A percentile compares a stretch with the other conserved stretches of the same genome.
Evolutionary conservation across 1,284 basidiomycete species (phyloP).

Genomic region (Wallemia ichthyophaga): DNA sequence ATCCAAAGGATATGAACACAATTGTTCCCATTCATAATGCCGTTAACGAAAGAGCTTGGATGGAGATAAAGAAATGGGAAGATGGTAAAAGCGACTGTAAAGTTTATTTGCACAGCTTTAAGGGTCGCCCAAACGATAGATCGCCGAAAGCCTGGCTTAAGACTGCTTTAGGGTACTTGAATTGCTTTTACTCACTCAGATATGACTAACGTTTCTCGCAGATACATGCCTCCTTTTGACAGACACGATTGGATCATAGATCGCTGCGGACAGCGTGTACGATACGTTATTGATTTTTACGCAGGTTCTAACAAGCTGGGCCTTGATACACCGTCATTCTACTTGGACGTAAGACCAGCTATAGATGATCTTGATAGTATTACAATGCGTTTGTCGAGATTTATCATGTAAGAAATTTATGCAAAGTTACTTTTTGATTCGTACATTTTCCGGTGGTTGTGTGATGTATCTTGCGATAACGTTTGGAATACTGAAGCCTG

Average conservation of each 20-base stretch:
- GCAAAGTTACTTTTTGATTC: background rate
- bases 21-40: constrained; percentile 98
- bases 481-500: background rate
- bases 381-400: constrained; percentile 26
- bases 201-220: constrained; percentile 12
- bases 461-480: background rate
- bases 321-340: constrained; percentile 28
- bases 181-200: background rate
- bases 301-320: constrained; percentile 32
- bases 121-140: constrained; percentile 20
- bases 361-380: constrained; percentile 69
- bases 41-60: constrained; percentile 91
- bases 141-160: constrained; percentile 58
- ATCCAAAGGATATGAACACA: constrained; percentile 61
- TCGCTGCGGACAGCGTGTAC: constrained; percentile 53
- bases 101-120: constrained; percentile 16
- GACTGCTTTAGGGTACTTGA: constrained; percentile 49
- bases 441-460: background rate
- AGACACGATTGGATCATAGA: constrained; percentile 93
- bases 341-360: constrained; percentile 76
- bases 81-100: constrained; percentile 25
- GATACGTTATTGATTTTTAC: constrained; percentile 98
- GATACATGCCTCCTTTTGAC: constrained; percentile 82
- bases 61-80: constrained; percentile 72
- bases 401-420: constrained; percentile 2